These are phyloP conservation scores for Boechera retrofracta DNA, from an alignment of 345 rosid genomes.

Conservation along the genomic window DNA sequence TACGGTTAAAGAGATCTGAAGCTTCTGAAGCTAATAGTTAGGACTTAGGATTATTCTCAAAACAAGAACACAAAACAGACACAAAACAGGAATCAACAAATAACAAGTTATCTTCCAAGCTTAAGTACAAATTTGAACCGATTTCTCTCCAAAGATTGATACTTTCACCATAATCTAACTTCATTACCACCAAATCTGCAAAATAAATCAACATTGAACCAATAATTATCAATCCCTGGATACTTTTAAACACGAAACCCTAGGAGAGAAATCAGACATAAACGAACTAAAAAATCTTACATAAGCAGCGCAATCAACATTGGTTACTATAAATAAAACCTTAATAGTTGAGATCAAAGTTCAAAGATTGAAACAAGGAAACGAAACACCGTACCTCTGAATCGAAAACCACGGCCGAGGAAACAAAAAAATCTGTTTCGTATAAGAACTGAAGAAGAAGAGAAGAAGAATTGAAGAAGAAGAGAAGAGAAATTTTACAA, in stretches of 20 bases:
- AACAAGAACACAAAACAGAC: too few species aligned
- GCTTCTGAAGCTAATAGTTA: too few species aligned
- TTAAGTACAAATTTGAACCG: conserved; percentile 30
- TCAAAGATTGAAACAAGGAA: conserved; percentile 18
- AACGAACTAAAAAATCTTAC: conserved; percentile 24
- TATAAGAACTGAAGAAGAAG: too few species aligned
- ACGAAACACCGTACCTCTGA: conserved; percentile 40
- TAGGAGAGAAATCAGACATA: conserved; percentile 33
- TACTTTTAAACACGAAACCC: conserved; percentile 34
- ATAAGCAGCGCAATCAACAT: conserved; percentile 27
- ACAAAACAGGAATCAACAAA: too few species aligned
- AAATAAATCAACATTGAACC: not conserved
- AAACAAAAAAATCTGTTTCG: not conserved
- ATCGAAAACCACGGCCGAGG: conserved; percentile 39
- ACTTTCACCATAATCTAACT: conserved; percentile 34
- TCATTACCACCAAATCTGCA: conserved; percentile 14
- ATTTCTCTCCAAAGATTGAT: conserved; percentile 23
- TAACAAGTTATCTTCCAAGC: not conserved
- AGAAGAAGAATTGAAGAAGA: too few species aligned
- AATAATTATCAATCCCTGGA: not conserved
- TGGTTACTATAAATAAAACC: conserved; percentile 34
- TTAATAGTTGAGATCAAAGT: conserved; percentile 47
- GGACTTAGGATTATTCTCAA: too few species aligned
- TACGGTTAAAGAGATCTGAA: too few species aligned
- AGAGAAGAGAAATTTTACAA: too few species aligned